Base-by-base conservation (phyloP, 768 basidiomycete species). In the Jaapia argillacea region DNA sequence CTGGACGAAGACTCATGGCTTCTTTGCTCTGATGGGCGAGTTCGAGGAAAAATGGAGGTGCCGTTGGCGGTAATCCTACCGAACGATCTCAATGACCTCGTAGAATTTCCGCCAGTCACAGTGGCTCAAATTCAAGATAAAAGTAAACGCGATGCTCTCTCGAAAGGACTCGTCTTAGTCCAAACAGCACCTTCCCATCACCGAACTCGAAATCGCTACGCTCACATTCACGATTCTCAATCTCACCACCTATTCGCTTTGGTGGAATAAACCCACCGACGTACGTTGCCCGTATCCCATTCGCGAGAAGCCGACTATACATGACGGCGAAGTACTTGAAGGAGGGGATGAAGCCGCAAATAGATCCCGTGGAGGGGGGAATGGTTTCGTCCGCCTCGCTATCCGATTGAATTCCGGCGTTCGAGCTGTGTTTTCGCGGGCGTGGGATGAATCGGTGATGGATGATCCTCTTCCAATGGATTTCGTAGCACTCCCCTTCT, bases 221-320 rank as follows among this genome's bases (percentile, higher is more conserved):
- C 13, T 48, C 18, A 45, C 51, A 7, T 51, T 47, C 47, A 43
- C 44, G 1, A 24, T 50, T 5, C 45, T 62, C 23, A 63, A 58
- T 38, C 26, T 51, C 13, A 33, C 55, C 33, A 57, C 51, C 26
- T 65, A 66, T 41, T 41, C 47, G 26, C 48, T 58, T 33, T 66
- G 64, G 65, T 63, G 58, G 60, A 48, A 64, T 35, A 66, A 66
- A 42, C 65, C 65, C 7, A 48, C 56, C 7, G 52, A 59, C 41
- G 54, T 62, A 7, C 27, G 43, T 0, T 48, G 41, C 20, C 36
- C 55, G 0, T 42, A 33, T 16, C 28, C 16, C 28, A 33, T 33
- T 33, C 28, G 28, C 16, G 28, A 33, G 28, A 16, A 33, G 10
- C 10, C 28, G 28, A n/a, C n/a, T n/a, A n/a, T n/a, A n/a, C n/a